Percentiles rank a stretch among this genome's conserved stretches.
Evolutionary conservation across 2,329 filamentous ascomycete species (phyloP).

Genomic region (Huntiella omanensis): DNA sequence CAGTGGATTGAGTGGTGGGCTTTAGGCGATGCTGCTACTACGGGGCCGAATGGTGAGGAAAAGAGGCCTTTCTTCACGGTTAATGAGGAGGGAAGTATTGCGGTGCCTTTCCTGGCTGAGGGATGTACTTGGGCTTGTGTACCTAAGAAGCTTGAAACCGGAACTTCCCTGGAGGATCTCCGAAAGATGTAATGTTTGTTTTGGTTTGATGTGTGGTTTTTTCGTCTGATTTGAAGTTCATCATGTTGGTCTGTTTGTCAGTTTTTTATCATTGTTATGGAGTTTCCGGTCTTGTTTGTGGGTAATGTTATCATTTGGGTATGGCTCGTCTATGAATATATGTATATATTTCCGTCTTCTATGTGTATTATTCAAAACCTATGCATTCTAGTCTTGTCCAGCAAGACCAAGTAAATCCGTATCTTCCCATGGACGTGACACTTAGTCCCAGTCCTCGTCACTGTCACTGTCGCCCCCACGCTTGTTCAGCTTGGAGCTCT

Average conservation of each 20-base stretch:
- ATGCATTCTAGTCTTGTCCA: constrained; percentile 4
- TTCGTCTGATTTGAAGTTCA: neutral
- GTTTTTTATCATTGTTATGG: neutral
- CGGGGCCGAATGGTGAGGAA: neutral
- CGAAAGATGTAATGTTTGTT: neutral
- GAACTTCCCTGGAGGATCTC: constrained; percentile 2
- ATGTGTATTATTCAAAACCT: neutral
- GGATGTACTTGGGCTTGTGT: constrained; percentile 11
- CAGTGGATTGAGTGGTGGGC: constrained; percentile 47
- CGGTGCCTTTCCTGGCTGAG: constrained; percentile 11
- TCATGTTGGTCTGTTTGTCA: neutral
- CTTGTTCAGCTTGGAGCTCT: constrained; percentile 27
- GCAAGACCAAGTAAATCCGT: constrained; percentile 1
- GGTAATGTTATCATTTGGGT: neutral
- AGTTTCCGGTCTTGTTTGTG: neutral
- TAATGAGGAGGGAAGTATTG: constrained; percentile 9
- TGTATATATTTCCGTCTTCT: constrained; percentile 6
- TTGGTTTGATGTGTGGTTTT: neutral
- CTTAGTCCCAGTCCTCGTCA: constrained; percentile 42
- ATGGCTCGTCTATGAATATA: neutral
- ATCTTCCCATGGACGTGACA: neutral
- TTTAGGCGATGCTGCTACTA: constrained; percentile 1
- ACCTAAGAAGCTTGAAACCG: constrained; percentile 4
- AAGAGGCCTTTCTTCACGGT: constrained; percentile 1
- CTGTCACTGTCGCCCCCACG: constrained; percentile 29